Base-by-base conservation (phyloP, 306 rosid genomes). In the Pterocarpus santalinus region DNA sequence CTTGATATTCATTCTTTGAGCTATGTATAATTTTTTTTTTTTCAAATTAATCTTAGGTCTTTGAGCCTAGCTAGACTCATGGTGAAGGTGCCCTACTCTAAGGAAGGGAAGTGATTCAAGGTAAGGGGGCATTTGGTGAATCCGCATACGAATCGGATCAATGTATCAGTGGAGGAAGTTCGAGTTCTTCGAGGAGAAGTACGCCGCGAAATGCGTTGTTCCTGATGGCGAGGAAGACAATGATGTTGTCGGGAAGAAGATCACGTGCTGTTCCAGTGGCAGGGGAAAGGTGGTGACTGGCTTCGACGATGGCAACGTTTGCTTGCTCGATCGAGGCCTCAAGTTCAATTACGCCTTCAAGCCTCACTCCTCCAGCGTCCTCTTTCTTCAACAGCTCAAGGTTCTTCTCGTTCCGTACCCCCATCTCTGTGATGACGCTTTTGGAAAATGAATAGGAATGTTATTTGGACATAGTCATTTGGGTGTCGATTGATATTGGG, bases 91-190 rank as follows among this genome's bases (percentile, higher is more conserved):
- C 61, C 61, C 5, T 15, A 4, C 58, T 73, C 52, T 11, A 34
- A 64, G 3, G 17, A 38, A 60, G 65, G 65, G 38, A 8, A 60
- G 67, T 64, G 46, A 8, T 13, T 34, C 3, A 5, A 51, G 10
- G 70, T 36, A 38, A 52, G 17, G 58, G 28, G 8, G 61, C 65
- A 5, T 34, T 47, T 70, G 81, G 70, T 69, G 65, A 60, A 28
- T 51, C 72, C 41, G 28, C 47, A 38, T 78, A 13, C 7, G 75
- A 55, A 41, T 53, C 70, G 62, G 30, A 75, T 81, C 69, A 65
- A 90, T 95, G 99, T 95, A 95, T 82, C 99, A 95, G 87, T 93
- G 97, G 99, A 78, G 99, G 84, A 95, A 95, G 88, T 95, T 95
- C 89, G 98, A 93, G 80, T 95, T 95, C 80, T 95, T 95, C 62